phyloP scores from a whole-genome alignment of 768 basidiomycete species.

The Lentinula sp. region DNA sequence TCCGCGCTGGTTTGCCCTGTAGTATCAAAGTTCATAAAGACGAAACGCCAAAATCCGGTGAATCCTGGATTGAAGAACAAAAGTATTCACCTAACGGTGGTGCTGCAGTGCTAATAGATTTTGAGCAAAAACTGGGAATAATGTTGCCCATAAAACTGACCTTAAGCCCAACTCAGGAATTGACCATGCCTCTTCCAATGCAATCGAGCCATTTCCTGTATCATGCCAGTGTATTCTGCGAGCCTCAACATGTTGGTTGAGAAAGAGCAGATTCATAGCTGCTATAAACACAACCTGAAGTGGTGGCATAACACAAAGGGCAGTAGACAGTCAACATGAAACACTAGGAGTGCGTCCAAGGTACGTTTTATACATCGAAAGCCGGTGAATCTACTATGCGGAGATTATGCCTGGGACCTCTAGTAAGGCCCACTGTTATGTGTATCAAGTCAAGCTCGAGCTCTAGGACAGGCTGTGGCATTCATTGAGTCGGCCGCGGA shows the following conservation, averaged over 20 bases:
- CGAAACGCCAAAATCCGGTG: not conserved
- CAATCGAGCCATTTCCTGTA: slow-evolving; percentile 1
- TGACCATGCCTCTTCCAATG: slow-evolving; percentile 4
- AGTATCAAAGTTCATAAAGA: too few species aligned
- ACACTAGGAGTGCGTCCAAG: not conserved
- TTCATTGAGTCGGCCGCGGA: too few species aligned
- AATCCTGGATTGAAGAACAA: not conserved
- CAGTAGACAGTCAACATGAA: not conserved
- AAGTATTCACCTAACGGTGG: not conserved
- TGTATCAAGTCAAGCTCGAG: too few species aligned
- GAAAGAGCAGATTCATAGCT: not conserved
- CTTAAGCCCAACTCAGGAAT: not conserved
- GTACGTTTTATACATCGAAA: not conserved
- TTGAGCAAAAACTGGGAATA: too few species aligned
- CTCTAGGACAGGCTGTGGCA: too few species aligned
- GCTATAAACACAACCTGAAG: not conserved
- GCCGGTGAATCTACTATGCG: not conserved
- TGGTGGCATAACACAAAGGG: not conserved
- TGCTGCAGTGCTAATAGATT: not conserved
- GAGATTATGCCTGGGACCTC: too few species aligned
- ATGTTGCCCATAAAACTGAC: not conserved
- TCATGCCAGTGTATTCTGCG: not conserved
- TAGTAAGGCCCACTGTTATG: too few species aligned
- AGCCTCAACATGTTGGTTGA: not conserved
- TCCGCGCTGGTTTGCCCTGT: not conserved